Base-by-base conservation (phyloP, 495 filamentous ascomycete genomes). In the Penicillium subrubescens region DNA sequence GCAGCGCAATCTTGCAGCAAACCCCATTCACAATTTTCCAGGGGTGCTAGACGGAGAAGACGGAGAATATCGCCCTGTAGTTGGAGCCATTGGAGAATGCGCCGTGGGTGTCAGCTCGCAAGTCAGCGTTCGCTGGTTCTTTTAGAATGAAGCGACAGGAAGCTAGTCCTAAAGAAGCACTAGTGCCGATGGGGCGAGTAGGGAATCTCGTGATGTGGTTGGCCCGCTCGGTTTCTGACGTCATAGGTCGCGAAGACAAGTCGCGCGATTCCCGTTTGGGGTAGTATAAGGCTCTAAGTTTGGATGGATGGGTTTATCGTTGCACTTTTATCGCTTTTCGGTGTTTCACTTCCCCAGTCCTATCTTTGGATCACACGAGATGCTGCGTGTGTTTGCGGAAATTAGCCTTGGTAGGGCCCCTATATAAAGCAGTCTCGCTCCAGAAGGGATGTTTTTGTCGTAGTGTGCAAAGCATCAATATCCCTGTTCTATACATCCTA, bases 151-250 rank as follows among this genome's bases (percentile, higher is more conserved):
- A 48, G 25, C 44, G 7, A 48, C 19, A 31, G 19, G 3, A 56
- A 23, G 33, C 53, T 56, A 56, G 53, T 37, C 31, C n/a, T 19
- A 56, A 37, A 21, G 17, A 25, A 21, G n/a, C 14, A 1, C n/a
- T 21, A 34, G n/a, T n/a, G n/a, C 4, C 4, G 31, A 25, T 51
- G 7, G 51, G 48, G 25, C 59, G 23, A 53, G 23, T 12, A 17
- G 50, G 1, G 0, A 33, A 25, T 2, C 0, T 1, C 8, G 15
- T 3, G 33, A n/a, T 37, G 51, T 63, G 44, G 61, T 73, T 71
- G 66, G 71, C 46, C 64, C 2, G 71, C 62, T 73, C 71, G 71
- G 69, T 57, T 71, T 60, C 14, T 73, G 71, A 73, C 62, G 44
- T 73, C 71, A 73, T 62, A 15, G 51, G 54, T 35, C 19, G 29